Evolutionary conservation across 2,329 filamentous ascomycete genomes (phyloP).

Genomic region (Aureobasidium sp.): DNA sequence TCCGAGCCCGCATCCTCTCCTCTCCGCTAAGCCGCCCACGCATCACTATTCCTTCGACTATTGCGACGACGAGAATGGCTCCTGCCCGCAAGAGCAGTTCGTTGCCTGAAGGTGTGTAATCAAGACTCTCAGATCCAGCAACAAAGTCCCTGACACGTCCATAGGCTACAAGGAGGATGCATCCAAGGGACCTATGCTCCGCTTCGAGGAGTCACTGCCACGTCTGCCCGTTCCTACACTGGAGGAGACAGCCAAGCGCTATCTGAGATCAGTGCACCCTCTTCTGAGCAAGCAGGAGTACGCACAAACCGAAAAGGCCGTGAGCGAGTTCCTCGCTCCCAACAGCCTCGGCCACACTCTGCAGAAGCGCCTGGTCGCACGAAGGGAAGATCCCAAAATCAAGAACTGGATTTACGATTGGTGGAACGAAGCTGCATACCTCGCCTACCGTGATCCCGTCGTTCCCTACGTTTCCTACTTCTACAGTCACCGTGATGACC

Average conservation of each 20-base stretch:
- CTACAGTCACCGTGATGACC: conserved; percentile 95
- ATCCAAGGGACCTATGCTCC: conserved; percentile 71
- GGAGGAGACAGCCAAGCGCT: conserved; percentile 72
- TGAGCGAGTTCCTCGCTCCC: conserved; percentile 82
- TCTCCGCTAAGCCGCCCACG: conserved; percentile 8
- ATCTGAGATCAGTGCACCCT: conserved; percentile 72
- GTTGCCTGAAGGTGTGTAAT: conserved; percentile 39
- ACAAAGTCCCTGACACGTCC: background rate
- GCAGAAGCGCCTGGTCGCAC: conserved; percentile 78
- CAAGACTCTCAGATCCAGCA: background rate
- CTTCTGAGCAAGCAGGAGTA: conserved; percentile 63
- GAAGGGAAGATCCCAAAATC: conserved; percentile 67
- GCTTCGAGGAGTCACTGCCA: conserved; percentile 80
- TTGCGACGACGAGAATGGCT: conserved; percentile 24
- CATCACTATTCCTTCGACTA: conserved; percentile 10
- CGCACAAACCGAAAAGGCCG: conserved; percentile 69
- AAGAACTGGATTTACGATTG: conserved; percentile 97
- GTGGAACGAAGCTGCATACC: conserved; percentile 96
- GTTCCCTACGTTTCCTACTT: conserved; percentile 99
- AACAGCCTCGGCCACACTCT: conserved; percentile 74
- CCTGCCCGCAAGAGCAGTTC: conserved; percentile 36
- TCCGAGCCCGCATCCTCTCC: conserved; percentile 15
- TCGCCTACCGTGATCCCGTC: conserved; percentile 88
- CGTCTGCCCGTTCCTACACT: conserved; percentile 72
- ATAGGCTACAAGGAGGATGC: conserved; percentile 72